phyloP scores from a whole-genome alignment of 768 basidiomycete genomes.

The Filobasidium floriforme region DNA sequence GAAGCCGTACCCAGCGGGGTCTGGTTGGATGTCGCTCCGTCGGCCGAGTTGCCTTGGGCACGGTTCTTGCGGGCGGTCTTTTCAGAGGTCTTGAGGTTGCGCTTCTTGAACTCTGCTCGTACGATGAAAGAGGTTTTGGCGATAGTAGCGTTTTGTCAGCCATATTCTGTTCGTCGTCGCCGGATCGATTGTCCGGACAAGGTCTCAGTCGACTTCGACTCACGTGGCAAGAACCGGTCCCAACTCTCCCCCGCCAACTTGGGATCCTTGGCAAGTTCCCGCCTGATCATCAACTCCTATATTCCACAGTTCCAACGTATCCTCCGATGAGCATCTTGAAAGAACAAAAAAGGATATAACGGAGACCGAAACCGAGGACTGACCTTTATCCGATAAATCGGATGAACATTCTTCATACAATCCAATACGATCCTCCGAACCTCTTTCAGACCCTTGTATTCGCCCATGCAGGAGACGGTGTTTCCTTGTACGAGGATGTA shows the following conservation, averaged over 20 bases:
- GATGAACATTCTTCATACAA: slow-evolving; percentile 99
- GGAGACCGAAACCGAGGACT: no score
- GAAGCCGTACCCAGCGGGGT: slow-evolving; percentile 21
- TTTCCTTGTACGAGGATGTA: slow-evolving; percentile 97
- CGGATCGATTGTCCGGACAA: no score
- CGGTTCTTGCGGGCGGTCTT: slow-evolving; percentile 89
- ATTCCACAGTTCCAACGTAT: no score
- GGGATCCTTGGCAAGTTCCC: slow-evolving; percentile 95
- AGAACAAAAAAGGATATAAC: no score
- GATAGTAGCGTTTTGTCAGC: no score
- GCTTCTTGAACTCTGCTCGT: slow-evolving; percentile 67
- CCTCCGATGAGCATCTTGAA: no score
- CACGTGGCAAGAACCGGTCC: slow-evolving; percentile 87
- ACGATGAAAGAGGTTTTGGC: no score
- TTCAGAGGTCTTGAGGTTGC: slow-evolving; percentile 84
- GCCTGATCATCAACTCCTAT: slow-evolving; percentile 95
- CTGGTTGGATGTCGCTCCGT: background rate
- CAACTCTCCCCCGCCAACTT: slow-evolving; percentile 87
- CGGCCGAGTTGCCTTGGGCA: slow-evolving; percentile 39
- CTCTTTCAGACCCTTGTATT: slow-evolving; percentile 89
- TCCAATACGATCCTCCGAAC: slow-evolving; percentile 92
- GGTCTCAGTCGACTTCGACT: no score
- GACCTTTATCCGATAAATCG: slow-evolving; percentile 97
- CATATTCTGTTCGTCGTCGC: no score
- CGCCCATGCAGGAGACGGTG: slow-evolving; percentile 97